phyloP scores from a whole-genome alignment of 163 green algal genomes.

The Picocystis sp. region DNA sequence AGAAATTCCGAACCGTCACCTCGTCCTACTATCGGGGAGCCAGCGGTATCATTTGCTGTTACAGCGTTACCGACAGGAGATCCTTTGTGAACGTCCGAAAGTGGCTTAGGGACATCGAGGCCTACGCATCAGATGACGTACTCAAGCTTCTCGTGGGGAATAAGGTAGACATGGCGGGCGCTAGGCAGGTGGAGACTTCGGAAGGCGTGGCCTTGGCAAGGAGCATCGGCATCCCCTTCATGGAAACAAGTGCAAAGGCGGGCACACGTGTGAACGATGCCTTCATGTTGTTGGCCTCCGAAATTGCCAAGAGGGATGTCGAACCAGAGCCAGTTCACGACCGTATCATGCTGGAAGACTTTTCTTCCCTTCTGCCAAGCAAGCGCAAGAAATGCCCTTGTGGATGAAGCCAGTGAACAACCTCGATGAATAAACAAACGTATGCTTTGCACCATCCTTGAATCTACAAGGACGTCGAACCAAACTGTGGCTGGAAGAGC shows the following conservation, averaged over 20 bases:
- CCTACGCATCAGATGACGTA: constrained; percentile 82
- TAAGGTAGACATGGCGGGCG: constrained; percentile 82
- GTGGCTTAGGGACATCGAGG: constrained; percentile 96
- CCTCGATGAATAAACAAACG: no score
- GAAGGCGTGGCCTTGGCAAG: constrained; percentile 70
- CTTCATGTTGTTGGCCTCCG: constrained; percentile 16
- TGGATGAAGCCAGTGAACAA: no score
- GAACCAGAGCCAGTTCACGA: background rate
- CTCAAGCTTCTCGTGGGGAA: constrained; percentile 95
- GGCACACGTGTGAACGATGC: constrained; percentile 1
- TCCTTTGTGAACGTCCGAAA: constrained; percentile 96
- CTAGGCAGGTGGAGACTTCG: constrained; percentile 50
- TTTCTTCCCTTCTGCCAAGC: no score
- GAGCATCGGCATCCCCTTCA: constrained; percentile 83
- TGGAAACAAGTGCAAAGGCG: constrained; percentile 89
- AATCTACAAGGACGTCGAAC: no score
- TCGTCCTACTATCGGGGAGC: constrained; percentile 93
- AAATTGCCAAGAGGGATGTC: background rate
- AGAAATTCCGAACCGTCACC: constrained; percentile 96
- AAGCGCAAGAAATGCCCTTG: no score
- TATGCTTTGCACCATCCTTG: no score
- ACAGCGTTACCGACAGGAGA: constrained; percentile 86
- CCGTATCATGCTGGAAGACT: no score
- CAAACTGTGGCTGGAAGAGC: no score
- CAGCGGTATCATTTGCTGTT: constrained; percentile 93